phyloP scores from a whole-genome alignment of 2,329 filamentous ascomycete species.

The Acephala macrosclerotiorum region DNA sequence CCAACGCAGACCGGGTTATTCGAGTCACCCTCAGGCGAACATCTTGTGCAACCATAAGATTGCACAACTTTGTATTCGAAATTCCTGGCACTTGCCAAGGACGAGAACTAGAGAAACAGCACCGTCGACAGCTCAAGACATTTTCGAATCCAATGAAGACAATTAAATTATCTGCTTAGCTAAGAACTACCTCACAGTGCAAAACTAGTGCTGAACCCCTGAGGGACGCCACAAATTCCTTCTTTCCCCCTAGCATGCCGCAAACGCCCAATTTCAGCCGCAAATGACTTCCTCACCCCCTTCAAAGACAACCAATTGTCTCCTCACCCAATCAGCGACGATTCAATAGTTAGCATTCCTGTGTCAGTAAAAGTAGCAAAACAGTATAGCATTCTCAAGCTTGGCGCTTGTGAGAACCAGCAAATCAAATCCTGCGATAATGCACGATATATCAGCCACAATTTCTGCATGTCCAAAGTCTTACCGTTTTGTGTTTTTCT shows the following conservation, averaged over 20 bases:
- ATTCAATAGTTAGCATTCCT: slow-evolving; percentile 1
- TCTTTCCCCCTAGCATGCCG: not conserved
- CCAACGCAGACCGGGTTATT: too few species aligned
- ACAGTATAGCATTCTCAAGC: slow-evolving; percentile 13
- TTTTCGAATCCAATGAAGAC: too few species aligned
- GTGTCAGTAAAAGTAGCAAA: slow-evolving; percentile 3
- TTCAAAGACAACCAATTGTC: not conserved
- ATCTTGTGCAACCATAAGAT: too few species aligned
- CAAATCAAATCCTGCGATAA: not conserved
- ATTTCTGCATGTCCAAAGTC: not conserved
- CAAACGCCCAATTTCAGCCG: not conserved
- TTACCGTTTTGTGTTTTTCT: slow-evolving; percentile 3
- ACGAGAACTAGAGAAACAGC: too few species aligned
- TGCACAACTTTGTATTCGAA: too few species aligned
- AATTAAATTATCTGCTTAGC: too few species aligned
- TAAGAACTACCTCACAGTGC: too few species aligned
- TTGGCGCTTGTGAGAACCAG: not conserved
- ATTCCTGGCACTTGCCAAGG: too few species aligned
- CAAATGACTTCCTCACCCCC: not conserved
- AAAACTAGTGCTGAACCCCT: not conserved
- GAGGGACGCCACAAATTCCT: not conserved
- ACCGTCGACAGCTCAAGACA: too few species aligned
- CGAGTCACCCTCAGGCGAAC: too few species aligned
- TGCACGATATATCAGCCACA: slow-evolving; percentile 1
- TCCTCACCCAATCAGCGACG: not conserved